A percentile compares a stretch with the other conserved stretches of the same genome.
Evolutionary conservation across 495 filamentous ascomycete species (phyloP).

Genomic region (Aspergillus baeticus): DNA sequence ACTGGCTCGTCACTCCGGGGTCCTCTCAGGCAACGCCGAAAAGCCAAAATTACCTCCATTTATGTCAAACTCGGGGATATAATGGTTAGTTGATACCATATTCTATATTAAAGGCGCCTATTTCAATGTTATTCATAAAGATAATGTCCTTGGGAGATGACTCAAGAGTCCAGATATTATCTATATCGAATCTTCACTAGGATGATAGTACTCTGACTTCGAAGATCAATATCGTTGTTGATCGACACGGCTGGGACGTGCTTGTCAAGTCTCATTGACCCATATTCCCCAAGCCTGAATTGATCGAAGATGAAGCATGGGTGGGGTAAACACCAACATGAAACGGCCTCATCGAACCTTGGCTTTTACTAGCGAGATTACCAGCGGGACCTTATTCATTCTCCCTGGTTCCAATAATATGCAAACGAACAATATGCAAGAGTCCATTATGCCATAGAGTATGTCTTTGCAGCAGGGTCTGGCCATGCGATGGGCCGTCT

Average conservation of each 20-base stretch:
- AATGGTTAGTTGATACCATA: not conserved
- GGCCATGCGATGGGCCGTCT: slow-evolving; percentile 5
- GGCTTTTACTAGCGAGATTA: slow-evolving; percentile 2
- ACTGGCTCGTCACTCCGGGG: not conserved
- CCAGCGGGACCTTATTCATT: not conserved
- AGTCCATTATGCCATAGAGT: not conserved
- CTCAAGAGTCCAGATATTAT: not conserved
- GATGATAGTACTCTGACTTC: no score
- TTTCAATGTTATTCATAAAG: no score
- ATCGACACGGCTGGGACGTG: not conserved
- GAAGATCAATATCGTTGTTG: not conserved
- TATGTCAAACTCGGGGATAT: not conserved
- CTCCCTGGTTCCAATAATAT: not conserved
- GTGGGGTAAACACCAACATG: not conserved
- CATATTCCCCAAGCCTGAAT: no score
- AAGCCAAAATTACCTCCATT: not conserved
- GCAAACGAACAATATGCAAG: not conserved
- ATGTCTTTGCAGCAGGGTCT: not conserved
- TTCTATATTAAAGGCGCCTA: no score
- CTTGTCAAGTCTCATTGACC: not conserved
- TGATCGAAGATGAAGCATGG: not conserved
- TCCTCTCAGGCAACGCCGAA: not conserved
- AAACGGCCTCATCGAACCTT: not conserved
- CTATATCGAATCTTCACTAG: no score
- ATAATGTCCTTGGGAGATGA: not conserved